phyloP scores from a whole-genome alignment of 176 grass and related monocot genomes.

The Carex cristatella region DNA sequence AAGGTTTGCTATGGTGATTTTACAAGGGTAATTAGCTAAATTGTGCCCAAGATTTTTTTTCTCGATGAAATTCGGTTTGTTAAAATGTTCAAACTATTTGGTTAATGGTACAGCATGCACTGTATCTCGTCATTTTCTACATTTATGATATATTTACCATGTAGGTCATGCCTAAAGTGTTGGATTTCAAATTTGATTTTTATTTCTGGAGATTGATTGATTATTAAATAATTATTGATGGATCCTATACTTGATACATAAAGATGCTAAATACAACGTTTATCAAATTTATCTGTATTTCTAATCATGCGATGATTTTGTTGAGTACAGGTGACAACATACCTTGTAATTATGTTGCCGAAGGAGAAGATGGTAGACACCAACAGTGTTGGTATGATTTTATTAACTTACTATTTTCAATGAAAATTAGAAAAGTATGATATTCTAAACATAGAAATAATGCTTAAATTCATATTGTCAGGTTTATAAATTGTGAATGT shows the following conservation, averaged over 20 bases:
- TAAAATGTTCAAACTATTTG: background rate
- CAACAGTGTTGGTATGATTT: constrained; percentile 71
- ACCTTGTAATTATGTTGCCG: constrained; percentile 80
- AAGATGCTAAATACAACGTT: background rate
- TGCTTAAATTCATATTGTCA: no score
- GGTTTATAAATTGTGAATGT: no score
- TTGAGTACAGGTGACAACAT: constrained; percentile 56
- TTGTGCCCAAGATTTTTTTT: no score
- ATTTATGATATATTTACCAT: background rate
- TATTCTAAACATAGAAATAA: no score
- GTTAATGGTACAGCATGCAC: background rate
- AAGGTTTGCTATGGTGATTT: no score
- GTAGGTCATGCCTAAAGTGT: background rate
- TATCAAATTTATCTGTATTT: background rate
- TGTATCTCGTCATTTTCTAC: background rate
- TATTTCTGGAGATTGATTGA: background rate
- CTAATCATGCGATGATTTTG: background rate
- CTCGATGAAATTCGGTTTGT: background rate
- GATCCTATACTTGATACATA: background rate
- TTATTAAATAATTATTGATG: background rate
- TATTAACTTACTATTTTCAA: background rate
- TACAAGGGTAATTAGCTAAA: no score
- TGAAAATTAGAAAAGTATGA: no score
- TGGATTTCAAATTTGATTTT: background rate
- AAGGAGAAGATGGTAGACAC: constrained; percentile 99